These are phyloP conservation scores for Verticillium isaacii DNA, from an alignment of 2,329 filamentous ascomycete species.

Conservation along the genomic window DNA sequence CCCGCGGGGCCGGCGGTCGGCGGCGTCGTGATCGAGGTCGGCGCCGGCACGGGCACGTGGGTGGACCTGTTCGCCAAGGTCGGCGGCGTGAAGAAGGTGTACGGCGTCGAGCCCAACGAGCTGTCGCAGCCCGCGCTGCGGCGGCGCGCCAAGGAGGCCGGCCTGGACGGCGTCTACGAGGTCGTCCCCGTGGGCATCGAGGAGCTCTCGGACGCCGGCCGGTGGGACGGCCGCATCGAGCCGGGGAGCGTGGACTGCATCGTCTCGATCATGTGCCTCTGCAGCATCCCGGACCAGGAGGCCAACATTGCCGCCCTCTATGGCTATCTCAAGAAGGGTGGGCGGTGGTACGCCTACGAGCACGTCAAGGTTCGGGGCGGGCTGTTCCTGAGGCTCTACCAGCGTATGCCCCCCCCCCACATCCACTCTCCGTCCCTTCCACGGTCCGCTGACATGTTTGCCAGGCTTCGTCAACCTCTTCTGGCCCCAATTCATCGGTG, in stretches of 20 bases:
- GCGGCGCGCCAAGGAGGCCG: slow-evolving; percentile 41
- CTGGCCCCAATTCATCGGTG: slow-evolving; percentile 48
- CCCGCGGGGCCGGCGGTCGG: slow-evolving; percentile 31
- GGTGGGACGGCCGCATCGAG: slow-evolving; percentile 41
- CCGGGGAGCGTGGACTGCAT: slow-evolving; percentile 53
- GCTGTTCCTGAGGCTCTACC: slow-evolving; percentile 39
- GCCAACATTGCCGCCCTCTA: slow-evolving; percentile 52
- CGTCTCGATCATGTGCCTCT: slow-evolving; percentile 57
- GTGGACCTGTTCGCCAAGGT: slow-evolving; percentile 42
- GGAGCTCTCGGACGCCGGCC: slow-evolving; percentile 37
- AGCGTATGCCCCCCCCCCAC: slow-evolving; percentile 34
- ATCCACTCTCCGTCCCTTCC: neutral
- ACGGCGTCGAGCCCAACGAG: slow-evolving; percentile 60
- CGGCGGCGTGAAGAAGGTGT: slow-evolving; percentile 39
- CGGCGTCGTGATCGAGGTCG: slow-evolving; percentile 57
- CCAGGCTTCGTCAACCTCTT: slow-evolving; percentile 45
- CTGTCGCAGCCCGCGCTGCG: slow-evolving; percentile 45
- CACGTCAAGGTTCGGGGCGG: slow-evolving; percentile 43
- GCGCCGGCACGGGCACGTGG: slow-evolving; percentile 58
- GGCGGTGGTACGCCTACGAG: slow-evolving; percentile 59
- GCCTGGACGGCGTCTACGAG: slow-evolving; percentile 53
- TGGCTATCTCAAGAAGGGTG: slow-evolving; percentile 54
- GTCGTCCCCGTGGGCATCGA: slow-evolving; percentile 61
- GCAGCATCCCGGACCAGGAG: slow-evolving; percentile 57
- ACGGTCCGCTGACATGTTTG: neutral